Conservation (phyloP, 768 basidiomycete genomes). For the Lentinula detonsa region DNA sequence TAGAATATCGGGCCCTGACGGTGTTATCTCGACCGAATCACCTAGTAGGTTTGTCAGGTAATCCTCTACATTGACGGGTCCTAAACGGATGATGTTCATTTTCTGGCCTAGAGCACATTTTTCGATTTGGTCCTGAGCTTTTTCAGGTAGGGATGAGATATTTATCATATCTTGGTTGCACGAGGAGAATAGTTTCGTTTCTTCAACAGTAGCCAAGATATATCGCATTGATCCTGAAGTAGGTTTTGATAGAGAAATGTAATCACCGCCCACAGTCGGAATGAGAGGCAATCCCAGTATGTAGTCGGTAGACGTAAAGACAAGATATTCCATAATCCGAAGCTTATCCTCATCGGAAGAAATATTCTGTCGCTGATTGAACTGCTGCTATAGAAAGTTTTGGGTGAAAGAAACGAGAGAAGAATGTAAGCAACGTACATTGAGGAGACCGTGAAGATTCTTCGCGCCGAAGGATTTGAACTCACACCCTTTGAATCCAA, state of each 20-base stretch:
- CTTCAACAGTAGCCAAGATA: conserved; percentile 7
- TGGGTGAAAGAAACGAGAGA: neutral
- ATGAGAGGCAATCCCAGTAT: conserved; percentile 12
- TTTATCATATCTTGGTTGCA: conserved; percentile 9
- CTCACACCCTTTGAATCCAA: neutral
- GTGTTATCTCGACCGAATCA: conserved; percentile 11
- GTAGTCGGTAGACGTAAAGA: conserved; percentile 5
- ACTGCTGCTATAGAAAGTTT: neutral
- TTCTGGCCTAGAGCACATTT: neutral
- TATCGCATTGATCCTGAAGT: neutral
- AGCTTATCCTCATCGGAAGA: conserved; percentile 2
- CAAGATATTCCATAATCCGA: conserved; percentile 12
- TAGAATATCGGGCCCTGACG: neutral
- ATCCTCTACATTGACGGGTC: conserved; percentile 9
- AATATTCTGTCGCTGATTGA: neutral
- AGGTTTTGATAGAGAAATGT: conserved; percentile 6
- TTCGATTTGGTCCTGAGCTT: neutral
- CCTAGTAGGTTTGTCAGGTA: conserved; percentile 8
- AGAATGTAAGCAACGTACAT: neutral
- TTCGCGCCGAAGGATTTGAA: neutral
- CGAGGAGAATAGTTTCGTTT: conserved; percentile 11
- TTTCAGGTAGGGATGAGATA: conserved; percentile 4
- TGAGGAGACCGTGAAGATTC: neutral
- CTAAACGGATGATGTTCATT: conserved; percentile 4
- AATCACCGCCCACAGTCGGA: conserved; percentile 7